Conservation (phyloP, 768 basidiomycete species). For the Asterophora parasitica region DNA sequence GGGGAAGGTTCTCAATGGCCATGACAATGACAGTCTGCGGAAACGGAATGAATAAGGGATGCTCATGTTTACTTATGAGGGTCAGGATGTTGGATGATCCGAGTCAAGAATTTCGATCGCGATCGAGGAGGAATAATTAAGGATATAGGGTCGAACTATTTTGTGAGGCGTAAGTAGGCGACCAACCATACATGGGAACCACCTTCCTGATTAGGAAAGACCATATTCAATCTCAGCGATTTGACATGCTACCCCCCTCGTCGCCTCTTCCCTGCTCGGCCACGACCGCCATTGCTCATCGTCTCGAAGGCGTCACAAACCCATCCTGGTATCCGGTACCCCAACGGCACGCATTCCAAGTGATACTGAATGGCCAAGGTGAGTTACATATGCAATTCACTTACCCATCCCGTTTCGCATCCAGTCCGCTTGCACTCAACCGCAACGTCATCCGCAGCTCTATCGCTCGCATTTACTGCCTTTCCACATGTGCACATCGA, state of each 20-base stretch:
- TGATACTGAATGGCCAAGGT: slow-evolving; percentile 1
- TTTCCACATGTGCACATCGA: background rate
- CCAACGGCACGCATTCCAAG: background rate
- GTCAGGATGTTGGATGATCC: background rate
- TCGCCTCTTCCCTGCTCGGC: background rate
- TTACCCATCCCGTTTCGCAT: background rate
- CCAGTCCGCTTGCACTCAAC: background rate
- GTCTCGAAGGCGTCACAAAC: background rate
- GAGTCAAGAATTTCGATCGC: slow-evolving; percentile 6
- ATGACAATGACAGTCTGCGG: slow-evolving; percentile 9
- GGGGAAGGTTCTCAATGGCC: too few relatives aligned
- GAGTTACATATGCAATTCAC: background rate
- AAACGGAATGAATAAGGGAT: background rate
- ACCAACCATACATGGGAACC: slow-evolving; percentile 1
- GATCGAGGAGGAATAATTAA: slow-evolving; percentile 1
- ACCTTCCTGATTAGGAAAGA: background rate
- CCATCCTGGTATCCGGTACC: background rate
- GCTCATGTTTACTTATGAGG: slow-evolving; percentile 2
- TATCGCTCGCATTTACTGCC: background rate
- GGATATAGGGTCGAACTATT: background rate
- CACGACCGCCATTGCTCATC: background rate
- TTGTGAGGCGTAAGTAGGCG: background rate
- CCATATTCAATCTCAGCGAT: background rate
- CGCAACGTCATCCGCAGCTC: background rate
- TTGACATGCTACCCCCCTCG: too few relatives aligned